These are phyloP conservation scores for Epichloe scottii DNA, from an alignment of 2,329 filamentous ascomycete genomes.

Conservation along the genomic window DNA sequence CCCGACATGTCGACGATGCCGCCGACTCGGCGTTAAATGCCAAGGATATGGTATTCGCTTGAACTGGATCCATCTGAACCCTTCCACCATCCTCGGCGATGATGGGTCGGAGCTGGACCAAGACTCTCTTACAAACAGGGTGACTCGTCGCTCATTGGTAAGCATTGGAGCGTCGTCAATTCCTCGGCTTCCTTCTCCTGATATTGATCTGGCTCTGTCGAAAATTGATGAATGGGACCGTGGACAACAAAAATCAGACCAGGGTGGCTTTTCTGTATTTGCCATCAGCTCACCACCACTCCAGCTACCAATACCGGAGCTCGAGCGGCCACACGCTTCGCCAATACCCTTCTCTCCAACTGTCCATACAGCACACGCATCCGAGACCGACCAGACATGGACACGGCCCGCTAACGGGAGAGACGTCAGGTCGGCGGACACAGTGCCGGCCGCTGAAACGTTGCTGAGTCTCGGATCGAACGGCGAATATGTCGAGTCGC, in stretches of 20 bases:
- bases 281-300: not conserved
- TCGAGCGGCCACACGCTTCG: not conserved
- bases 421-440: not conserved
- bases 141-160: not conserved
- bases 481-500: not conserved
- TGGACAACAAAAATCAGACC: not conserved
- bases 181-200: constrained; percentile 1
- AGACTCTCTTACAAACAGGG: not conserved
- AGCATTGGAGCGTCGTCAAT: not conserved
- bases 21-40: constrained; percentile 8
- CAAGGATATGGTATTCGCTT: constrained; percentile 12
- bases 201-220: constrained; percentile 4
- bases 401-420: not conserved
- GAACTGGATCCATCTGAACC: constrained; percentile 7
- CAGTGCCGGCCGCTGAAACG: not conserved
- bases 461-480: not conserved
- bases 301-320: not conserved
- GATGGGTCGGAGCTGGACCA: not conserved
- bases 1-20: constrained; percentile 7
- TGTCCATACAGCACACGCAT: not conserved
- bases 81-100: constrained; percentile 1
- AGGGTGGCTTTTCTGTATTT: constrained; percentile 1
- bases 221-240: constrained; percentile 7
- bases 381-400: not conserved
- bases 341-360: not conserved